Evolutionary conservation across 225 moss, liverwort and hornwort genomes (phyloP).

Genomic region (Physcomitrium patens): DNA sequence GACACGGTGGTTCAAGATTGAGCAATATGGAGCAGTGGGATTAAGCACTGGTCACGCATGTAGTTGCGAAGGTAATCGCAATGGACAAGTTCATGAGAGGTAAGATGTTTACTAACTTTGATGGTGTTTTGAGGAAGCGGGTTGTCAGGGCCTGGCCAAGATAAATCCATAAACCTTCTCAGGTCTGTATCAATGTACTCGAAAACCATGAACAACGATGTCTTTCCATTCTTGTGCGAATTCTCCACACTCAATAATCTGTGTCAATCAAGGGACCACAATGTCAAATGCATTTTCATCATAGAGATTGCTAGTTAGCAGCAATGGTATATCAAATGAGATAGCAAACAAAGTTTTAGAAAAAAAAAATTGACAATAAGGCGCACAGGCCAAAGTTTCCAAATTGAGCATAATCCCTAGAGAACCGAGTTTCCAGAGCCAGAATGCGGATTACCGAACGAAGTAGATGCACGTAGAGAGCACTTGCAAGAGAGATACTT

Average conservation of each 20-base stretch:
- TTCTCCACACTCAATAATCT: constrained; percentile 58
- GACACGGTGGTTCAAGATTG: neutral
- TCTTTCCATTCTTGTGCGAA: constrained; percentile 36
- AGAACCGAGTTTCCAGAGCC: neutral
- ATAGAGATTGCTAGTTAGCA: neutral
- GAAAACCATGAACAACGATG: constrained; percentile 47
- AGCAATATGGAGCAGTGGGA: neutral
- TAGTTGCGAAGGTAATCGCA: too few species aligned
- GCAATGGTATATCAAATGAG: neutral
- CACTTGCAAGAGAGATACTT: constrained; percentile 55
- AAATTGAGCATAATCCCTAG: neutral
- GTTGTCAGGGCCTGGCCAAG: constrained; percentile 32
- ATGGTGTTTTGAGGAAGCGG: constrained; percentile 41
- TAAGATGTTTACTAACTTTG: constrained; percentile 36
- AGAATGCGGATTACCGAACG: constrained; percentile 39
- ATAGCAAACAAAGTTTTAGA: too few species aligned
- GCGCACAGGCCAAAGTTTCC: neutral
- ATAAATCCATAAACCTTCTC: constrained; percentile 45
- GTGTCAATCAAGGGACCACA: neutral
- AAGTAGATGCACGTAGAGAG: constrained; percentile 60
- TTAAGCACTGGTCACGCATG: too few species aligned
- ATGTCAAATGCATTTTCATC: neutral
- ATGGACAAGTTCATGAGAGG: too few species aligned
- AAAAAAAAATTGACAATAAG: constrained; percentile 2
- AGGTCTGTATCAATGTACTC: constrained; percentile 63